These are phyloP conservation scores for Fusarium guadeloupense DNA, from an alignment of 2,329 filamentous ascomycete genomes.

Conservation along the genomic window DNA sequence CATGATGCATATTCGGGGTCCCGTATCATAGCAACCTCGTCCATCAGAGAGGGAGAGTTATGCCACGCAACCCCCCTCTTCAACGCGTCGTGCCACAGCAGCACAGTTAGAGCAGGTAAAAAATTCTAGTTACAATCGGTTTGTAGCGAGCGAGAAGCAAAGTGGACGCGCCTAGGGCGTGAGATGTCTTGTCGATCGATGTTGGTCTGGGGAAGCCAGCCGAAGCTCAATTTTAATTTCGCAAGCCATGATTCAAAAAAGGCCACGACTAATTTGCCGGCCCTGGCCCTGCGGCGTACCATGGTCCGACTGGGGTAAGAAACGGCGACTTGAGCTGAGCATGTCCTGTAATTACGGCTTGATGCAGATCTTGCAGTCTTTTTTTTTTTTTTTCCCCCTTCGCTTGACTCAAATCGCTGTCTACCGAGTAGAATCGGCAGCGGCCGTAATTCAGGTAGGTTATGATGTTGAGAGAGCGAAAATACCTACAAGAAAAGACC, in stretches of 20 bases:
- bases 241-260: constrained; percentile 44
- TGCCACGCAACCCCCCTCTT: constrained; percentile 21
- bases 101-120: neutral
- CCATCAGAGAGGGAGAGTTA: neutral
- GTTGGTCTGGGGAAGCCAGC: constrained; percentile 43
- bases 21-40: constrained; percentile 25
- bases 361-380: constrained; percentile 33
- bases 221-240: constrained; percentile 44
- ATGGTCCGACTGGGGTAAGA: constrained; percentile 30
- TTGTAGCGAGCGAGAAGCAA: constrained; percentile 14
- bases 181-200: constrained; percentile 36
- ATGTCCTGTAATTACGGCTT: constrained; percentile 39
- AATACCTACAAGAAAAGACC: constrained; percentile 16
- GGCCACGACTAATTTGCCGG: constrained; percentile 40
- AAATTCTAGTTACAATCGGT: constrained; percentile 15
- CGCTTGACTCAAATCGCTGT: constrained; percentile 7
- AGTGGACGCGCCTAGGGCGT: constrained; percentile 17
- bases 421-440: neutral
- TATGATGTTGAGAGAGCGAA: constrained; percentile 25
- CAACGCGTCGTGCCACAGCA: constrained; percentile 27
- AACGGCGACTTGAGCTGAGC: constrained; percentile 13
- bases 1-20: constrained; percentile 30
- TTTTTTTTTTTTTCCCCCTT: constrained; percentile 1
- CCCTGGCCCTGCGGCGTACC: constrained; percentile 21
- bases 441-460: constrained; percentile 14